phyloP scores from a whole-genome alignment of 2,329 filamentous ascomycete genomes.

The Leptographium radiaticola region DNA sequence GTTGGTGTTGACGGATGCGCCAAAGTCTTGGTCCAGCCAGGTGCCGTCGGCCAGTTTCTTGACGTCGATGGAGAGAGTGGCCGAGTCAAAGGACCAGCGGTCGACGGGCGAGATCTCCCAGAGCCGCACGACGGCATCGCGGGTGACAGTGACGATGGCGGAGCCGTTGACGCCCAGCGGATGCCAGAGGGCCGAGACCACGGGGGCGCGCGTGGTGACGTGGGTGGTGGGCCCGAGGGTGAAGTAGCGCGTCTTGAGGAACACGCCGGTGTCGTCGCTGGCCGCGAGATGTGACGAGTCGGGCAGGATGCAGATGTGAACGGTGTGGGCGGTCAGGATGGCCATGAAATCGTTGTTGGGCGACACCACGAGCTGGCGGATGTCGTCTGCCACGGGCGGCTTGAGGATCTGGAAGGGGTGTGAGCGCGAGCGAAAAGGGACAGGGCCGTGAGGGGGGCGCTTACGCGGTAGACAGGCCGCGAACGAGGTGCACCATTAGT shows the following conservation, averaged over 20 bases:
- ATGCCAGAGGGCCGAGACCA: constrained; percentile 83
- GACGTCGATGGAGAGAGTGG: constrained; percentile 73
- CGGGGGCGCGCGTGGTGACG: constrained; percentile 69
- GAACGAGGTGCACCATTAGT: constrained; percentile 15
- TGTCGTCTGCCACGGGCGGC: constrained; percentile 65
- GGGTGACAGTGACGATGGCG: constrained; percentile 77
- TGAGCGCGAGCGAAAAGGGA: neutral
- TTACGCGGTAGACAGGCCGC: constrained; percentile 34
- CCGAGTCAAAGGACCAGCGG: constrained; percentile 75
- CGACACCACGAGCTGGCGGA: constrained; percentile 74
- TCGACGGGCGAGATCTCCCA: constrained; percentile 84
- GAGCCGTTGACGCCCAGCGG: constrained; percentile 72
- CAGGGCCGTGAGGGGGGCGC: constrained; percentile 9
- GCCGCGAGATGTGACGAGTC: constrained; percentile 63
- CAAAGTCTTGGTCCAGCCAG: constrained; percentile 70
- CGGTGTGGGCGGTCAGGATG: constrained; percentile 73
- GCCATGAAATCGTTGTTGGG: constrained; percentile 73
- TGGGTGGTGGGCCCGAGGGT: constrained; percentile 89
- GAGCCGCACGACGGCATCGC: constrained; percentile 73
- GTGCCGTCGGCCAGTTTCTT: constrained; percentile 79
- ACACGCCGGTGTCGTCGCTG: constrained; percentile 46
- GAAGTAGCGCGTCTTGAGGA: constrained; percentile 72
- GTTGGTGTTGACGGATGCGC: constrained; percentile 61
- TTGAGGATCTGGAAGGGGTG: constrained; percentile 48
- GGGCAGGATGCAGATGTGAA: constrained; percentile 78